phyloP scores from a whole-genome alignment of 768 basidiomycete species.

The Pholiota conissans region DNA sequence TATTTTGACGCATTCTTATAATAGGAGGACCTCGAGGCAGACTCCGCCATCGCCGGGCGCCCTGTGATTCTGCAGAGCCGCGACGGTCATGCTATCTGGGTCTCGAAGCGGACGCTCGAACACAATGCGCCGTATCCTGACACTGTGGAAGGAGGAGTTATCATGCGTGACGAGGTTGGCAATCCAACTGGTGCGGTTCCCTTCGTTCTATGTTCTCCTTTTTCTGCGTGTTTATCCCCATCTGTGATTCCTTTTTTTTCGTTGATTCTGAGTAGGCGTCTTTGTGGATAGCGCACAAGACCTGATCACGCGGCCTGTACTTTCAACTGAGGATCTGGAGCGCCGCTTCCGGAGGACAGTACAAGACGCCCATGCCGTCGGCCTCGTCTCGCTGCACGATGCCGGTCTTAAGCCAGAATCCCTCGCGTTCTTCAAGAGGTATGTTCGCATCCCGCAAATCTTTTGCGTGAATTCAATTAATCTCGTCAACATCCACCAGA shows the following conservation, averaged over 20 bases:
- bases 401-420: constrained; percentile 71
- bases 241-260: constrained; percentile 1
- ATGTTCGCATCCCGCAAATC: constrained; percentile 34
- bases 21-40: constrained; percentile 71
- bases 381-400: constrained; percentile 85
- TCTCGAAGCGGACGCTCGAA: constrained; percentile 62
- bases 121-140: constrained; percentile 63
- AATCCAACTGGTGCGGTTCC: constrained; percentile 63
- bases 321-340: constrained; percentile 61
- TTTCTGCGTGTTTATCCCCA: background rate
- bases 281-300: constrained; percentile 88
- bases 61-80: constrained; percentile 82
- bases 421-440: constrained; percentile 74
- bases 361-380: constrained; percentile 64
- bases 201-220: background rate
- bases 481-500: constrained; percentile 33
- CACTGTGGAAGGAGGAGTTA: constrained; percentile 75
- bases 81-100: constrained; percentile 89
- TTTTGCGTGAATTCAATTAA: background rate
- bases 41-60: constrained; percentile 64
- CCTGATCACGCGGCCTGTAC: constrained; percentile 59
- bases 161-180: constrained; percentile 65
- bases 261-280: too few relatives aligned
- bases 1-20: background rate
- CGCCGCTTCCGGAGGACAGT: constrained; percentile 62